Evolutionary conservation across 2,329 filamentous ascomycete species (phyloP).

Genomic region (Stromatinia cepivora): DNA sequence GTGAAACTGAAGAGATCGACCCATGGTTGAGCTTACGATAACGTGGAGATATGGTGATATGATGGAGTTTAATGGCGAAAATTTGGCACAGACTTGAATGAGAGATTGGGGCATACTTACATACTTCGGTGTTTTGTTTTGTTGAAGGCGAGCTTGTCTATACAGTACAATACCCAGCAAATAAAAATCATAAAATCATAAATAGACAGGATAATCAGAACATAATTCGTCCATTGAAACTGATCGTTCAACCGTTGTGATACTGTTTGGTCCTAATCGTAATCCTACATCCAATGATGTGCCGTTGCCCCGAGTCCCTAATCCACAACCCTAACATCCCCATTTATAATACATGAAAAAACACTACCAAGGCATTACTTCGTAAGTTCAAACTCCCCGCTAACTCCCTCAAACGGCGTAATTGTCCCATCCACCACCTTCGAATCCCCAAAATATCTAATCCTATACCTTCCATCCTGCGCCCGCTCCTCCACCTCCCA

Average conservation of each 20-base stretch:
- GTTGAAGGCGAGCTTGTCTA: slow-evolving; percentile 6
- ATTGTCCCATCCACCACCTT: slow-evolving; percentile 64
- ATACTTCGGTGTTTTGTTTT: slow-evolving; percentile 12
- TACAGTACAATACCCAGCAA: slow-evolving; percentile 17
- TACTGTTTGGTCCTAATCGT: not conserved
- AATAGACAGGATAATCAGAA: slow-evolving; percentile 1
- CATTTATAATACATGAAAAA: not conserved
- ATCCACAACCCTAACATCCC: not conserved
- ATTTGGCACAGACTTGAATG: slow-evolving; percentile 1
- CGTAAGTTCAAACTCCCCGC: slow-evolving; percentile 49
- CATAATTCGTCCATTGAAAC: not conserved
- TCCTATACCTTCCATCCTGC: slow-evolving; percentile 67
- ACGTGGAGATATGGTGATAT: not conserved
- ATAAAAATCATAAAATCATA: slow-evolving; percentile 28
- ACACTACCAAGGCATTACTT: not conserved
- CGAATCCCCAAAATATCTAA: slow-evolving; percentile 82
- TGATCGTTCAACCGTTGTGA: not conserved
- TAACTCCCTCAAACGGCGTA: slow-evolving; percentile 67
- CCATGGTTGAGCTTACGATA: slow-evolving; percentile 3
- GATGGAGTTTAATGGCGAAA: slow-evolving; percentile 15
- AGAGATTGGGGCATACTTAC: not conserved
- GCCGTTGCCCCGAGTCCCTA: not conserved
- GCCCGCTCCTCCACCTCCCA: slow-evolving; percentile 74
- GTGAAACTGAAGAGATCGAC: slow-evolving; percentile 28
- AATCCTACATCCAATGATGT: not conserved